A percentile compares a stretch with the other conserved stretches of the same genome.
These are phyloP conservation scores for Agarophyton chilense DNA, from an alignment of 23 red algal genomes.

Conservation along the genomic window DNA sequence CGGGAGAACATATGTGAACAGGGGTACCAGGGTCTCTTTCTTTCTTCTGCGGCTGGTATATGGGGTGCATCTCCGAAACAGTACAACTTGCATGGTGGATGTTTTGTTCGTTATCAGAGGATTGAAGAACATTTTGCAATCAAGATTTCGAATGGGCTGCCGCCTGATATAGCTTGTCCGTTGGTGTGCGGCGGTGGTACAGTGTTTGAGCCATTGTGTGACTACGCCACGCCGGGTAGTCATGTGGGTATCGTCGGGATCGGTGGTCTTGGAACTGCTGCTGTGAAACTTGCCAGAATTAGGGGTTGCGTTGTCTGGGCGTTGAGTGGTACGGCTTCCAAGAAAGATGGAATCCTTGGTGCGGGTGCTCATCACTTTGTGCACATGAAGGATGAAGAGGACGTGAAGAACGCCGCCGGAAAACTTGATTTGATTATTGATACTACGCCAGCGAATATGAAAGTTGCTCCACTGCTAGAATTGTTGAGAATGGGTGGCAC, in stretches of 20 bases:
- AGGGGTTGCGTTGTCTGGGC: constrained; percentile 14
- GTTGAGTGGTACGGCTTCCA: constrained; percentile 18
- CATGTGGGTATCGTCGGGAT: constrained; percentile 35
- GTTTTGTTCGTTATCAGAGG: constrained; percentile 39
- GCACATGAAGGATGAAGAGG: constrained; percentile 20
- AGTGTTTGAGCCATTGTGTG: constrained; percentile 59
- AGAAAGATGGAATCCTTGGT: constrained; percentile 36
- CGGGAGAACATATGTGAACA: constrained; percentile 65
- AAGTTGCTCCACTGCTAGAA: background rate
- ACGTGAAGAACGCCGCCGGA: background rate
- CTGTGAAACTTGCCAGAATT: constrained; percentile 50
- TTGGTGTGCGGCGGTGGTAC: constrained; percentile 64
- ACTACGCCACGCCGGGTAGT: constrained; percentile 7
- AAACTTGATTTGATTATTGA: constrained; percentile 59
- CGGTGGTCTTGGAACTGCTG: constrained; percentile 46
- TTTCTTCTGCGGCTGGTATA: constrained; percentile 4
- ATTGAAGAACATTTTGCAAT: constrained; percentile 69
- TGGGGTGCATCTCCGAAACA: background rate
- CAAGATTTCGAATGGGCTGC: constrained; percentile 42
- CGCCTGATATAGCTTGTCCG: constrained; percentile 47
- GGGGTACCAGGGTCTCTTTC: constrained; percentile 56
- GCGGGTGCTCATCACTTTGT: constrained; percentile 57
- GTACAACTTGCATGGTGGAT: constrained; percentile 55
- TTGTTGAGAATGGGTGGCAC: constrained; percentile 30
- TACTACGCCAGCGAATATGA: constrained; percentile 29